Percentiles rank a stretch among this genome's conserved stretches.
Evolutionary conservation across 108 stramenopile genomes (phyloP).

Genomic region (Discostella pseudostelligera): DNA sequence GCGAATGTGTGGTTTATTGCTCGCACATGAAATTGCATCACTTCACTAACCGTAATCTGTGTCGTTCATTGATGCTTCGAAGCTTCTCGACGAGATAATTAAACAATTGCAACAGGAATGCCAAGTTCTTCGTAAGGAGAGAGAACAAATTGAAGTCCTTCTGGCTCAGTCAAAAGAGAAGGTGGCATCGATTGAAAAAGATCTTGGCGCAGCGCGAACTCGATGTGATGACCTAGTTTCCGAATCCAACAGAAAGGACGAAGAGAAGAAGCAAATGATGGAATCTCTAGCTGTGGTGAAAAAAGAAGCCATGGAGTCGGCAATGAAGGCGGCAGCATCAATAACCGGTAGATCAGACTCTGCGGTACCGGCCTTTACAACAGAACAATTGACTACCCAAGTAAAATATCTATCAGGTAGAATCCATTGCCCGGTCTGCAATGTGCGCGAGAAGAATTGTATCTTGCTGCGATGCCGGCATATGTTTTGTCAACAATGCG

Average conservation of each 20-base stretch:
- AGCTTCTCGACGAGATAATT: slow-evolving; percentile 50
- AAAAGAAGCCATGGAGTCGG: slow-evolving; percentile 61
- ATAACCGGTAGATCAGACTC: slow-evolving; percentile 29
- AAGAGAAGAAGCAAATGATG: slow-evolving; percentile 65
- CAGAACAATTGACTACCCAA: slow-evolving; percentile 69
- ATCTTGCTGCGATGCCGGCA: slow-evolving; percentile 92
- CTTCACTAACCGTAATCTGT: neutral
- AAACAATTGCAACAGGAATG: slow-evolving; percentile 40
- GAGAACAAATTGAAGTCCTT: slow-evolving; percentile 43
- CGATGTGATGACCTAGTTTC: slow-evolving; percentile 76
- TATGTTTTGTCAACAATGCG: slow-evolving; percentile 92
- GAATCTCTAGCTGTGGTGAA: slow-evolving; percentile 74
- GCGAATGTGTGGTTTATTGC: neutral
- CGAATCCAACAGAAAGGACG: slow-evolving; percentile 55
- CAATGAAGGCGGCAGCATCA: slow-evolving; percentile 44
- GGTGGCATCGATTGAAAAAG: slow-evolving; percentile 46
- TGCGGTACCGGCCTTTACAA: slow-evolving; percentile 61
- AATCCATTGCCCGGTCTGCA: slow-evolving; percentile 86
- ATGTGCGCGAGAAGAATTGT: slow-evolving; percentile 85
- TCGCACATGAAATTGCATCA: neutral
- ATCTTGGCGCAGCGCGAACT: slow-evolving; percentile 49
- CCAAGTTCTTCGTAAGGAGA: slow-evolving; percentile 31
- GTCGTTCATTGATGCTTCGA: neutral
- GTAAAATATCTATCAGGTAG: slow-evolving; percentile 68
- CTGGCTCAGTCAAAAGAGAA: slow-evolving; percentile 46